phyloP scores from a whole-genome alignment of 345 rosid genomes.

The Murraya paniculata region DNA sequence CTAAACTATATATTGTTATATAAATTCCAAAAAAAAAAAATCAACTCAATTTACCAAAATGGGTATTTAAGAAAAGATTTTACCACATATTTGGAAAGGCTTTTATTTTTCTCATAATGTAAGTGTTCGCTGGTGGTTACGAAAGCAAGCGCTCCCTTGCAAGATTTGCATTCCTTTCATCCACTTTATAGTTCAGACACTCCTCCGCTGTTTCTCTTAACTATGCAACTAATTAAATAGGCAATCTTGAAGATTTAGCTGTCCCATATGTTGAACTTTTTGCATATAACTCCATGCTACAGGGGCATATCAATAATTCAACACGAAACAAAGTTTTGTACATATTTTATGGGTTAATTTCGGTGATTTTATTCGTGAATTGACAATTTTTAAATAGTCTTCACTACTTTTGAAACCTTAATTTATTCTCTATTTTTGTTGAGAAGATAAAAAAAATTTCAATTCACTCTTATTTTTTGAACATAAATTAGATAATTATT shows the following conservation, averaged over 20 bases:
- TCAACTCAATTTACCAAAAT: too few relatives aligned
- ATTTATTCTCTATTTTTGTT: too few relatives aligned
- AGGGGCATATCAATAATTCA: neutral
- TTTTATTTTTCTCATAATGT: neutral
- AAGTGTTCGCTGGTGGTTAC: neutral
- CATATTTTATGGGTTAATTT: too few relatives aligned
- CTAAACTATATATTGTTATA: too few relatives aligned
- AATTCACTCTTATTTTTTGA: too few relatives aligned
- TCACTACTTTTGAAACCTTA: too few relatives aligned
- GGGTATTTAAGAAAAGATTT: too few relatives aligned
- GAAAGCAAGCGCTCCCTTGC: constrained; percentile 17
- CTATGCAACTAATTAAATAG: neutral
- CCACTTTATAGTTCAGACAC: neutral
- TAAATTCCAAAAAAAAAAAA: too few relatives aligned
- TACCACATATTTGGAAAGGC: too few relatives aligned
- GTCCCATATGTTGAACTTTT: neutral
- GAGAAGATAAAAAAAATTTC: too few relatives aligned
- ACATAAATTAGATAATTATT: too few relatives aligned
- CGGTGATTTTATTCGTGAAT: accelerated
- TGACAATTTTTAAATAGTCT: too few relatives aligned
- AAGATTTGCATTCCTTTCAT: constrained; percentile 12
- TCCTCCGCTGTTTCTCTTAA: neutral
- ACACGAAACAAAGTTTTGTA: constrained; percentile 1
- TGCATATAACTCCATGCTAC: neutral
- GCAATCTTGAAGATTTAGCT: neutral